phyloP scores from a whole-genome alignment of 2,329 filamentous ascomycete species.

The Zymoseptoria passerinii region DNA sequence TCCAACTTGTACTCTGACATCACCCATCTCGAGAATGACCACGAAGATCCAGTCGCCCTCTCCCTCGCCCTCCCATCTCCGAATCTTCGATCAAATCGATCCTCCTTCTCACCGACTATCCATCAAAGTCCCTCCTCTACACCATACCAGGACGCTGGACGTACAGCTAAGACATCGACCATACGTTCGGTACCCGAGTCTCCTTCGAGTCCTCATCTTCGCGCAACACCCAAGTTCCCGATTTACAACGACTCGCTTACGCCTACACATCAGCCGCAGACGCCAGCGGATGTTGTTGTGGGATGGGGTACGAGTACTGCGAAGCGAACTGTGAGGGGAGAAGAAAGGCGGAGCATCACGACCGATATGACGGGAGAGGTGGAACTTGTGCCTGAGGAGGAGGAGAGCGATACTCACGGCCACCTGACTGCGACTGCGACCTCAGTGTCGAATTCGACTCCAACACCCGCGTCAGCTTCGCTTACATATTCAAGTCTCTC shows the following conservation, averaged over 20 bases:
- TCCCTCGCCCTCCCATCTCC: slow-evolving; percentile 16
- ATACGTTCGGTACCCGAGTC: background rate
- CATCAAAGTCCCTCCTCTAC: background rate
- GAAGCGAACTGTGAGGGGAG: background rate
- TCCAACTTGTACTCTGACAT: background rate
- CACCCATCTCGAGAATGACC: background rate
- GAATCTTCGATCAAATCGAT: slow-evolving; percentile 1
- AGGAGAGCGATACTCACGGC: background rate
- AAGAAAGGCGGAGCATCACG: background rate
- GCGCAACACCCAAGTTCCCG: slow-evolving; percentile 14
- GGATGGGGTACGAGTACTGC: background rate
- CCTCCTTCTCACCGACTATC: background rate
- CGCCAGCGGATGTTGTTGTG: slow-evolving; percentile 25
- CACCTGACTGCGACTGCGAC: background rate
- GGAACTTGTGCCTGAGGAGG: background rate
- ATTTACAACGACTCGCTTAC: slow-evolving; percentile 28
- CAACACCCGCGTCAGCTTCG: background rate
- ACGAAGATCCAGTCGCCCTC: slow-evolving; percentile 12
- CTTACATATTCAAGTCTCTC: background rate
- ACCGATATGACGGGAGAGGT: background rate
- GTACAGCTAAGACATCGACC: slow-evolving; percentile 2
- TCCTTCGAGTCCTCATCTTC: background rate
- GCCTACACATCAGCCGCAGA: slow-evolving; percentile 26
- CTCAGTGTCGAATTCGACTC: background rate
- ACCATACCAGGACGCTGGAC: background rate